These are phyloP conservation scores for Beauveria sp. DNA, from an alignment of 2,329 filamentous ascomycete species.

Conservation along the genomic window DNA sequence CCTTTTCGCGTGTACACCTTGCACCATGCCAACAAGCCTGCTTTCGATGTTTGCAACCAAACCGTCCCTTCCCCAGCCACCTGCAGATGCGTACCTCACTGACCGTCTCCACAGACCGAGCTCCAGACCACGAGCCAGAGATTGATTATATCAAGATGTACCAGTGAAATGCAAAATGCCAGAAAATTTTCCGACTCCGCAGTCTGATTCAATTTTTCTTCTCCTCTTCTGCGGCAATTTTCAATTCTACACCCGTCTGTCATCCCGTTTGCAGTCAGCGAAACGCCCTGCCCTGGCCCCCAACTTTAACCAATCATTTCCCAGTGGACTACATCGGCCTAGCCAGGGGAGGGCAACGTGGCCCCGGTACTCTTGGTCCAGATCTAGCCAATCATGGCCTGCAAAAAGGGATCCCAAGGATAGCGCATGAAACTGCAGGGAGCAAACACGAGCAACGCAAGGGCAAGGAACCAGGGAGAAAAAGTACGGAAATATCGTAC, in stretches of 20 bases:
- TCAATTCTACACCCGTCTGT: no score
- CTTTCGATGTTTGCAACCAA: no score
- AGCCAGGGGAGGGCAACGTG: not conserved
- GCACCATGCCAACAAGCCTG: no score
- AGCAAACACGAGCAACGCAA: not conserved
- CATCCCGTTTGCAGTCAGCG: not conserved
- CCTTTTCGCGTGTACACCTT: no score
- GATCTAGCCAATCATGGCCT: constrained; percentile 2
- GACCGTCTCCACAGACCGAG: not conserved
- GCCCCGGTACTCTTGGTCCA: not conserved
- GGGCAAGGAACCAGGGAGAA: not conserved
- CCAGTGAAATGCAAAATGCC: not conserved
- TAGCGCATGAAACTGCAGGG: not conserved
- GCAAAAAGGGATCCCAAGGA: not conserved
- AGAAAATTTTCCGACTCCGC: not conserved
- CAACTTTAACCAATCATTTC: not conserved
- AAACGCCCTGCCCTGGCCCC: not conserved
- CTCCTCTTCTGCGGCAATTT: no score
- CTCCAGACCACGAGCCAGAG: not conserved
- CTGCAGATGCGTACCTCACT: not conserved
- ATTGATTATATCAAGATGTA: not conserved
- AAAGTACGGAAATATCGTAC: not conserved
- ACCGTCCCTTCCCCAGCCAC: not conserved
- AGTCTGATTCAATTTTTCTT: no score
- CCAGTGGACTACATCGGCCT: constrained; percentile 1